These are phyloP conservation scores for Colletotrichum scovillei DNA, from an alignment of 2,329 filamentous ascomycete species.

Conservation along the genomic window DNA sequence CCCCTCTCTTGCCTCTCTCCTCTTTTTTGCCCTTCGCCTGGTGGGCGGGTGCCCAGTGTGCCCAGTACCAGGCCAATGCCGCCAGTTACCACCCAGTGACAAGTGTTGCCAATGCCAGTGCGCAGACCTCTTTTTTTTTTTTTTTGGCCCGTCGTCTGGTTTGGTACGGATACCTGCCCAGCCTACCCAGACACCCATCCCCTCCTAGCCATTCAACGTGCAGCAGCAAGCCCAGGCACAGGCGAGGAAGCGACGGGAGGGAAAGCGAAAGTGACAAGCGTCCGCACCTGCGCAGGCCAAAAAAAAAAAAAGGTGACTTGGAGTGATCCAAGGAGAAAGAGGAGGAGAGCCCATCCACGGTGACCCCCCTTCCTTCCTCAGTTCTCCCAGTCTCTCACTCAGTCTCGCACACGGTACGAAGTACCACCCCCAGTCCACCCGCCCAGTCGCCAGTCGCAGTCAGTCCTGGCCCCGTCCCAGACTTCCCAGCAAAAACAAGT, in stretches of 20 bases:
- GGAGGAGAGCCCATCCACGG: constrained; percentile 6
- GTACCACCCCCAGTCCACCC: constrained; percentile 40
- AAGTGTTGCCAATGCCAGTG: constrained; percentile 21
- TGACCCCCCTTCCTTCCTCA: constrained; percentile 3
- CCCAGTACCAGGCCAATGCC: neutral
- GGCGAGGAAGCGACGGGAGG: neutral
- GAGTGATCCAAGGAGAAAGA: constrained; percentile 16
- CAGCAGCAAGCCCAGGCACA: constrained; percentile 7
- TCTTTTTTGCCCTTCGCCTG: neutral
- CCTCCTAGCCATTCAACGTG: constrained; percentile 23
- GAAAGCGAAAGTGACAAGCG: neutral
- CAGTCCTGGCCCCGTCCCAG: constrained; percentile 28
- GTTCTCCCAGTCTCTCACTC: no score
- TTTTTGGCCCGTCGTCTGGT: neutral
- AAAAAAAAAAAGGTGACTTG: neutral
- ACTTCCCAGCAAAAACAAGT: constrained; percentile 41
- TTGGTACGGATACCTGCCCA: constrained; percentile 15
- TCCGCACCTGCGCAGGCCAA: neutral
- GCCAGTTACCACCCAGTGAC: neutral
- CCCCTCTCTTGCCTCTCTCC: constrained; percentile 28
- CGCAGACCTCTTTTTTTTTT: constrained; percentile 22
- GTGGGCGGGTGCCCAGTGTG: constrained; percentile 13
- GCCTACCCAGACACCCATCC: constrained; percentile 13
- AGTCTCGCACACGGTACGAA: neutral
- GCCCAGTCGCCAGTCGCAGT: constrained; percentile 39